These are phyloP conservation scores for Tuber umbilicatum DNA, from an alignment of 495 filamentous ascomycete genomes.

Conservation along the genomic window DNA sequence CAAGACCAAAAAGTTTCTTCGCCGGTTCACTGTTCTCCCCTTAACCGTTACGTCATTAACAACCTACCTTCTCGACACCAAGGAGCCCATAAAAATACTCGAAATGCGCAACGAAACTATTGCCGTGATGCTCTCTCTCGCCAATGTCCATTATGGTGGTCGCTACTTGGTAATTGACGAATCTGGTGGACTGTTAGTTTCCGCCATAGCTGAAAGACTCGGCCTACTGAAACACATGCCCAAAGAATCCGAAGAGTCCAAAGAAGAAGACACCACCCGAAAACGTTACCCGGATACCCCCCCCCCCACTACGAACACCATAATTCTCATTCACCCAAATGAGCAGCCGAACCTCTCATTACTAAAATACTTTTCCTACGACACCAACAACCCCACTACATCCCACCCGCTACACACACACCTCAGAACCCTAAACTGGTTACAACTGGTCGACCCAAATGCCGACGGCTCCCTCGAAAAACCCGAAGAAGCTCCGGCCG, in stretches of 20 bases:
- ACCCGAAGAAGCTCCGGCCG: conserved; percentile 53
- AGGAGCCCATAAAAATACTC: conserved; percentile 71
- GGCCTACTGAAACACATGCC: conserved; percentile 59
- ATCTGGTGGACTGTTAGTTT: conserved; percentile 75
- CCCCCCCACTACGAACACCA: conserved; percentile 62
- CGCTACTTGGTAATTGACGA: conserved; percentile 89
- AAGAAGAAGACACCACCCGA: conserved; percentile 11
- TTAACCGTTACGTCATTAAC: conserved; percentile 69
- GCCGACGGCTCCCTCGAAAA: conserved; percentile 62
- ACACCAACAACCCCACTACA: conserved; percentile 54
- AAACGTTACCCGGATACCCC: conserved; percentile 21
- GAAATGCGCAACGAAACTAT: conserved; percentile 84
- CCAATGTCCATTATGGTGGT: conserved; percentile 62
- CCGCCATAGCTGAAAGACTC: conserved; percentile 86
- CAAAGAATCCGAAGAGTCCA: conserved; percentile 14
- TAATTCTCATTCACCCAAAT: conserved; percentile 82
- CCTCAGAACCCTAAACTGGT: conserved; percentile 78
- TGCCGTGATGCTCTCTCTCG: conserved; percentile 60
- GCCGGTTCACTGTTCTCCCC: conserved; percentile 74
- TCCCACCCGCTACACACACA: conserved; percentile 72
- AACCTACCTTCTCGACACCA: conserved; percentile 66
- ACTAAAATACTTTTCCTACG: conserved; percentile 80
- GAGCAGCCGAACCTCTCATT: conserved; percentile 81
- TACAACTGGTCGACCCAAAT: conserved; percentile 73
- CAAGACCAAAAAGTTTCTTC: conserved; percentile 88